Base-by-base conservation (phyloP, 2,329 filamentous ascomycete species). In the Fusarium secorum region DNA sequence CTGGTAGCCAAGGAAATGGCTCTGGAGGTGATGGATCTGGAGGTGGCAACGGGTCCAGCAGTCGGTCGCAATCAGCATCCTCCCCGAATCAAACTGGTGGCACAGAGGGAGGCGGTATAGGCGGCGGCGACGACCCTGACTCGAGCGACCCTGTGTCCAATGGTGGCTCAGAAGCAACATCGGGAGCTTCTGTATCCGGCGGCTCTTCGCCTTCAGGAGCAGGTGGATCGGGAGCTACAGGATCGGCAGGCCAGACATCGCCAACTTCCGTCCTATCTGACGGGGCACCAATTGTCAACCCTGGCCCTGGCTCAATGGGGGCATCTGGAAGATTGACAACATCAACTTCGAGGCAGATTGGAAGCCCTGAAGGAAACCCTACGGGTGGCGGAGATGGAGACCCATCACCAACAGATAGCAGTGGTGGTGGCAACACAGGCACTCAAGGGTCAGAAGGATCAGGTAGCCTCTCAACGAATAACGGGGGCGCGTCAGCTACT, bases 201-300 rank as follows among this genome's bases (percentile, higher is more conserved):
- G n/a, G 11, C 11, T 41, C 60, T 17, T 33, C 54, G 1, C 20
- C 14, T 28, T 33, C 46, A 7, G 41, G 14, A 2, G 11, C 11
- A 6, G 33, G 15, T 17, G 36, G 28, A 5, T 39, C 26, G 4
- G 55, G 28, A 15, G n/a, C 30, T 32, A 22, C 17, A 8, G 26
- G 30, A 7, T 49, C 32, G 20, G 56, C 42, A 14, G 48, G 20
- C 14, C 24, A 41, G n/a, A 13, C 24, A 22, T n/a, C 33, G 8
- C n/a, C 35, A 38, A 63, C 36, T 13, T 55, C 63, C 9, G 10
- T 68, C 5, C 4, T 56, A 24, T 41, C 55, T 4, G 56, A 67
- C 4, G 64, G 42, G 14, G 44, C 64, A 17, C 33, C 64, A 2
- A 41, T 67, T 6, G 15, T 56, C 24, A 67, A 67, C 8, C 49